Percentiles rank a stretch among this genome's conserved stretches.
Conservation (phyloP, 2,329 filamentous ascomycete species). For the Xylogone sp. region DNA sequence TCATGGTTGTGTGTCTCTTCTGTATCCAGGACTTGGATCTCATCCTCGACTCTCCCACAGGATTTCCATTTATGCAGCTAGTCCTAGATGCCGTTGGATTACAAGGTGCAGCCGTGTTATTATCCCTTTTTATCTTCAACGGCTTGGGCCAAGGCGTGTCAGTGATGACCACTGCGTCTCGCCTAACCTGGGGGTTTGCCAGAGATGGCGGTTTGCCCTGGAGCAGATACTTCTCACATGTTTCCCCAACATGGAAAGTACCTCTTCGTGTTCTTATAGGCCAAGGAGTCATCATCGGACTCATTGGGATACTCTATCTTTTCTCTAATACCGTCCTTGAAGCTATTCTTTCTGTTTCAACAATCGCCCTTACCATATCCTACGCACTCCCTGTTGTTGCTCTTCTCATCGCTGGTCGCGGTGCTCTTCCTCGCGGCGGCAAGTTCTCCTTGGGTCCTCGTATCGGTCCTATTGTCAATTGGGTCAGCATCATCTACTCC, state of each 20-base stretch:
- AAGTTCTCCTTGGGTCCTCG: slow-evolving; percentile 39
- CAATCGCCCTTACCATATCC: slow-evolving; percentile 51
- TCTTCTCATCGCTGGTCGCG: slow-evolving; percentile 46
- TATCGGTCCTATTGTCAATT: slow-evolving; percentile 41
- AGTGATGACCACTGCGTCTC: slow-evolving; percentile 46
- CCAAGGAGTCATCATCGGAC: slow-evolving; percentile 41
- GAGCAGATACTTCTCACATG: slow-evolving; percentile 38
- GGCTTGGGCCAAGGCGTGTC: slow-evolving; percentile 50
- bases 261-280: slow-evolving; percentile 49
- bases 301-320: slow-evolving; percentile 52
- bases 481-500: slow-evolving; percentile 48
- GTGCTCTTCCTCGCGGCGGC: slow-evolving; percentile 41
- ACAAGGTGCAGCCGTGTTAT: slow-evolving; percentile 39
- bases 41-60: slow-evolving; percentile 33
- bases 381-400: slow-evolving; percentile 46
- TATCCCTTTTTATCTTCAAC: slow-evolving; percentile 52
- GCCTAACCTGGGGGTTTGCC: slow-evolving; percentile 52
- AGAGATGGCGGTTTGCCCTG: slow-evolving; percentile 46
- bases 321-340: slow-evolving; percentile 50
- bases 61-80: slow-evolving; percentile 47
- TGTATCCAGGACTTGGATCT: slow-evolving; percentile 42
- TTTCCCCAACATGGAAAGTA: slow-evolving; percentile 47
- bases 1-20: slow-evolving; percentile 49
- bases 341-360: slow-evolving; percentile 52
- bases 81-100: slow-evolving; percentile 35